Evolutionary conservation across 2,329 filamentous ascomycete species (phyloP).

Genomic region (Diplodia corticola): DNA sequence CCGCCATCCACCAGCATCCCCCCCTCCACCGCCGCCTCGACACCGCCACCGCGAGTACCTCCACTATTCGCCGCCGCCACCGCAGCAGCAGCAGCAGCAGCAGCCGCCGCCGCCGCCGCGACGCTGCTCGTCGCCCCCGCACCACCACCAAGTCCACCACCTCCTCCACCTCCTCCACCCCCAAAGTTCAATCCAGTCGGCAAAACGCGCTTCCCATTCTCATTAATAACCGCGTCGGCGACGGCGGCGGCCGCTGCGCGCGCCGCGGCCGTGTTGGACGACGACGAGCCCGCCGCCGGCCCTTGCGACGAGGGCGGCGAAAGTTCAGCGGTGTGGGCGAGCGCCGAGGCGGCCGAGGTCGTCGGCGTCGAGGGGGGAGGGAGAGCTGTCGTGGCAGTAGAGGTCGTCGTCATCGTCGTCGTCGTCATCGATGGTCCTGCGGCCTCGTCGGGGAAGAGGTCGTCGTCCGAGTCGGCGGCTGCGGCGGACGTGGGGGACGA

Average conservation of each 20-base stretch:
- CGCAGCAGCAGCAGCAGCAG: neutral
- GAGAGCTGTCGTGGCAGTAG: constrained; percentile 30
- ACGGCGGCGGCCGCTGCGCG: neutral
- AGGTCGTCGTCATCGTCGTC: neutral
- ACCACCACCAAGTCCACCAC: too few species aligned
- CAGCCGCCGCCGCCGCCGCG: neutral
- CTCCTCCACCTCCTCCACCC: too few species aligned
- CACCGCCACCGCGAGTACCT: neutral
- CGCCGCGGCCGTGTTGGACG: neutral
- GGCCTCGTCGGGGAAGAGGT: constrained; percentile 43
- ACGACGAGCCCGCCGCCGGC: too few species aligned
- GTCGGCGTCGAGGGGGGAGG: constrained; percentile 33
- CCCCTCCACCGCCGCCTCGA: neutral
- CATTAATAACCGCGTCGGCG: constrained; percentile 32
- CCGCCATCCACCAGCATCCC: neutral
- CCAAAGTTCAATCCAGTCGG: constrained; percentile 21
- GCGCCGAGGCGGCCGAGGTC: constrained; percentile 14
- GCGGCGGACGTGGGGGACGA: constrained; percentile 45
- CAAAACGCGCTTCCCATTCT: constrained; percentile 40
- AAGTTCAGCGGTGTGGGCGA: constrained; percentile 45
- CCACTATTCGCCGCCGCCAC: neutral
- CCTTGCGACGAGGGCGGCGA: constrained; percentile 58
- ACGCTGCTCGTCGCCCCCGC: neutral
- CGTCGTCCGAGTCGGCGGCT: constrained; percentile 32
- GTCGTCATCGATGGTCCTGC: neutral